Evolutionary conservation across 1,284 basidiomycete genomes (phyloP), one percentile per base, ranked within the genome.

Genomic region (Apiotrichum sp.): DNA sequence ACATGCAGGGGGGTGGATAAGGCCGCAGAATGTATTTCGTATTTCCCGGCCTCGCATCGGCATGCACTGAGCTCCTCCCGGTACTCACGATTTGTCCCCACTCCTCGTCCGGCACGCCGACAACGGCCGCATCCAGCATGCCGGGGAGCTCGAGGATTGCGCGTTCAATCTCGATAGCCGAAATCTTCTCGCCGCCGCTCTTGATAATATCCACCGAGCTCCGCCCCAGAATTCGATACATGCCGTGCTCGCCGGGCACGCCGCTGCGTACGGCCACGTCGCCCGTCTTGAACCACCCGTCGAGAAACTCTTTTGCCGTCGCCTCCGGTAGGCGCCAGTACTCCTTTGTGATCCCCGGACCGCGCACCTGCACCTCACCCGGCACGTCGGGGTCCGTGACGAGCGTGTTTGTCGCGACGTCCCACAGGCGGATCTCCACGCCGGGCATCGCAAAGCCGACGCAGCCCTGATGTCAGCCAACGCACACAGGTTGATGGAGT

Each of bases 281-380:
- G 35, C 74, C 74, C 4, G 74, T 71, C 60, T 71, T 73, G 63
- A 76, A 76, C 73, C 73, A 76, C 35, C 69, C 65, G 44, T 66
- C 62, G 22, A 52, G 45, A 51, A 70, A 69, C 51, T 70, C 69
- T 35, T 67, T 66, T 7, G 59, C 61, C 4, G 71, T 74, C 9
- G 62, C 66, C 31, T 65, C 69, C 3, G 67, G 67, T 3, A 70
- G 59, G 11, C 65, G 58, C 70, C 71, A 75, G 63, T 75, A 75
- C 58, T 68, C 65, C 55, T 63, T 63, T 35, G 71, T 73, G 50
- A 75, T 68, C 14, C 67, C 59, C 16, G 60, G 57, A 1, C 73
- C 73, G 39, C 55, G 52, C 9, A 73, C 69, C 52, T 72, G 69
- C 8, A 75, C 63, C 55, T 72, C 70, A 14, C 73, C 73, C 13